Evolutionary conservation across 495 filamentous ascomycete species (phyloP).

Genomic region (Pyronema omphalodes): DNA sequence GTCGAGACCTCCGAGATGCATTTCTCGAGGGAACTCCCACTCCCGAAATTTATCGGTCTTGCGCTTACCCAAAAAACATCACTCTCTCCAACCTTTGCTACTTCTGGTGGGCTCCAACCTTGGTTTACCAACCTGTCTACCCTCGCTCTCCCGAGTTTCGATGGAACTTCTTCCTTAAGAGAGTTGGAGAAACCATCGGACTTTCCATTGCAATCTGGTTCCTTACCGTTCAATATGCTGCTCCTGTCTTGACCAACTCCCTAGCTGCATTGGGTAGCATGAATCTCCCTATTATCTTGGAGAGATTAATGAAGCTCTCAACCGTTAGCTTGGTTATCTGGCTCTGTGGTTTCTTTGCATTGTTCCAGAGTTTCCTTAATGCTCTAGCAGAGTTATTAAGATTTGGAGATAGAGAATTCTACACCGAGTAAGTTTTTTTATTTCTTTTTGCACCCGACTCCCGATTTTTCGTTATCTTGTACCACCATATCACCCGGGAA

Average conservation of each 20-base stretch:
- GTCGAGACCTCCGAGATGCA: slow-evolving; percentile 82
- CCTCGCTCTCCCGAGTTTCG: slow-evolving; percentile 60
- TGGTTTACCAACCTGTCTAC: slow-evolving; percentile 94
- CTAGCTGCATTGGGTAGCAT: slow-evolving; percentile 68
- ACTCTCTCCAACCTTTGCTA: slow-evolving; percentile 71
- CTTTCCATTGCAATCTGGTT: slow-evolving; percentile 85
- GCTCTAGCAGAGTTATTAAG: slow-evolving; percentile 74
- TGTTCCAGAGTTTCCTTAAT: slow-evolving; percentile 82
- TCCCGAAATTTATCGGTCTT: slow-evolving; percentile 62
- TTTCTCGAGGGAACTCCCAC: slow-evolving; percentile 55
- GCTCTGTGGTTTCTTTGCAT: slow-evolving; percentile 89
- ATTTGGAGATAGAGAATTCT: slow-evolving; percentile 88
- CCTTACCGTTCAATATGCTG: slow-evolving; percentile 76
- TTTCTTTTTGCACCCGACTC: neutral
- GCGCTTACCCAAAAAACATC: slow-evolving; percentile 80
- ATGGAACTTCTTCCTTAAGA: slow-evolving; percentile 71
- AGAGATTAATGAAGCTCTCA: slow-evolving; percentile 82
- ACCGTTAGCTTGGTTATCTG: slow-evolving; percentile 89
- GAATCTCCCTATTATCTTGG: slow-evolving; percentile 62
- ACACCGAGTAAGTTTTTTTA: slow-evolving; percentile 38
- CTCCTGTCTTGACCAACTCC: slow-evolving; percentile 73
- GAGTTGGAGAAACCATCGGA: slow-evolving; percentile 53
- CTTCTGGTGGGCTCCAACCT: slow-evolving; percentile 93
- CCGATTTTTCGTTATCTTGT: neutral
- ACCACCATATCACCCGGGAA: no score